A percentile compares a stretch with the other conserved stretches of the same genome.
These are phyloP conservation scores for Geotrichum aggregatum DNA, from an alignment of 1,139 yeast genomes.

Conservation along the genomic window DNA sequence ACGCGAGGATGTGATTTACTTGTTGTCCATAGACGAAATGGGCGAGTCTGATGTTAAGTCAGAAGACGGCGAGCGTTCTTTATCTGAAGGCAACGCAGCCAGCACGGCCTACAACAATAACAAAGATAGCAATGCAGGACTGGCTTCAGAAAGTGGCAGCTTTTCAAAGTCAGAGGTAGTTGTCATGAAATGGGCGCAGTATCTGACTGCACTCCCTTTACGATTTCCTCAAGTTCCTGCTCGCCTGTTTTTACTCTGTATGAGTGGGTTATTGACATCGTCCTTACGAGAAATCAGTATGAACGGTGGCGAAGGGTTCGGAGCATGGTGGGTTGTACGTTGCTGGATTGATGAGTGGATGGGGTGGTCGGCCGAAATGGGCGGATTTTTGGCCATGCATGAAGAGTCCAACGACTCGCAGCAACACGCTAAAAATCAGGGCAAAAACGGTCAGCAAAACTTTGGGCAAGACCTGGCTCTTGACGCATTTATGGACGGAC, in stretches of 20 bases:
- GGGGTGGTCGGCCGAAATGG: constrained; percentile 64
- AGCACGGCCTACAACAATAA: not conserved
- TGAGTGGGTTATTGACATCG: constrained; percentile 56
- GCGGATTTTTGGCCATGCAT: constrained; percentile 49
- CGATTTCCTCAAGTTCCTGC: constrained; percentile 50
- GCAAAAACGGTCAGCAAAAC: not conserved
- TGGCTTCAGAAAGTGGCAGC: constrained; percentile 7
- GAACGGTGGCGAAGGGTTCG: constrained; percentile 59
- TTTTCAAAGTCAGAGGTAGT: constrained; percentile 30
- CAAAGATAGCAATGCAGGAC: not conserved
- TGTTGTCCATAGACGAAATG: constrained; percentile 33
- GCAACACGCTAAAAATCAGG: not conserved
- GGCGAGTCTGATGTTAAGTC: constrained; percentile 6
- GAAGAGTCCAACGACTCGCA: not conserved
- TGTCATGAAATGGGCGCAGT: constrained; percentile 42
- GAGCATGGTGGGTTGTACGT: constrained; percentile 73
- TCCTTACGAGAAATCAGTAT: constrained; percentile 62
- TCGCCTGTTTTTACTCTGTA: constrained; percentile 52
- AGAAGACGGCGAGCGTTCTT: constrained; percentile 19
- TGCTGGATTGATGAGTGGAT: constrained; percentile 78
- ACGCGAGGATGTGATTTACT: constrained; percentile 43
- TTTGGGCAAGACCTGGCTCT: constrained; percentile 2
- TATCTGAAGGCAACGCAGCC: not conserved
- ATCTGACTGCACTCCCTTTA: constrained; percentile 47
- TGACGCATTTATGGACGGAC: not conserved